Percentiles rank a stretch among this genome's conserved stretches.
These are phyloP conservation scores for Penicillium sp. DNA, from an alignment of 2,329 filamentous ascomycete species.

Conservation along the genomic window DNA sequence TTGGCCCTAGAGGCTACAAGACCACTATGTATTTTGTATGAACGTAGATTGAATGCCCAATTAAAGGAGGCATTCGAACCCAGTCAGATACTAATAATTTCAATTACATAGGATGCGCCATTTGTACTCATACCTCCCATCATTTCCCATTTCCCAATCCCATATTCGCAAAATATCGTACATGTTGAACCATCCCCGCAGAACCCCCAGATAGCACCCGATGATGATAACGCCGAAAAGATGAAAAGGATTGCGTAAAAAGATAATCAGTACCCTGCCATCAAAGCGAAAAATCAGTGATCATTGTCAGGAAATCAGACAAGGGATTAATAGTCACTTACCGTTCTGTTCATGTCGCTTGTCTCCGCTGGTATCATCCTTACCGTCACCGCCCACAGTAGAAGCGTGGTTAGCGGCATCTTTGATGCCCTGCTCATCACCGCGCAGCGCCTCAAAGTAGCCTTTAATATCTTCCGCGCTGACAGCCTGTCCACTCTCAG, in stretches of 20 bases:
- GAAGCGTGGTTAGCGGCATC: slow-evolving; percentile 57
- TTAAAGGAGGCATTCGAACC: neutral
- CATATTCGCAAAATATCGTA: slow-evolving; percentile 2
- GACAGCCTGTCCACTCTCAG: slow-evolving; percentile 82
- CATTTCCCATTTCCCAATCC: neutral
- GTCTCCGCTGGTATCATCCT: slow-evolving; percentile 29
- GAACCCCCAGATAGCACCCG: neutral
- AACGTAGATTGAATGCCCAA: neutral
- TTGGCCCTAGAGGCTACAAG: neutral
- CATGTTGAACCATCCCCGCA: neutral
- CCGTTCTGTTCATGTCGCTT: slow-evolving; percentile 49
- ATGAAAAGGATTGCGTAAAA: neutral
- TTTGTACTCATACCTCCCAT: neutral
- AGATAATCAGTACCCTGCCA: slow-evolving; percentile 12
- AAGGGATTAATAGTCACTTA: slow-evolving; percentile 23
- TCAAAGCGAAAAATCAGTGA: neutral
- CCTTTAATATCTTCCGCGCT: slow-evolving; percentile 93
- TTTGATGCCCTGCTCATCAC: slow-evolving; percentile 73
- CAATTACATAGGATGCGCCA: neutral
- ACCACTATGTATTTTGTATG: neutral
- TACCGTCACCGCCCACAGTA: slow-evolving; percentile 34
- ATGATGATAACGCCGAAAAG: neutral
- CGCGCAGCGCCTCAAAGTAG: slow-evolving; percentile 91
- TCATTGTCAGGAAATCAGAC: neutral
- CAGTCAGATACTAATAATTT: neutral